A percentile compares a stretch with the other conserved stretches of the same genome.
phyloP scores from a whole-genome alignment of 768 basidiomycete species.

The Boletus rubescentipes region DNA sequence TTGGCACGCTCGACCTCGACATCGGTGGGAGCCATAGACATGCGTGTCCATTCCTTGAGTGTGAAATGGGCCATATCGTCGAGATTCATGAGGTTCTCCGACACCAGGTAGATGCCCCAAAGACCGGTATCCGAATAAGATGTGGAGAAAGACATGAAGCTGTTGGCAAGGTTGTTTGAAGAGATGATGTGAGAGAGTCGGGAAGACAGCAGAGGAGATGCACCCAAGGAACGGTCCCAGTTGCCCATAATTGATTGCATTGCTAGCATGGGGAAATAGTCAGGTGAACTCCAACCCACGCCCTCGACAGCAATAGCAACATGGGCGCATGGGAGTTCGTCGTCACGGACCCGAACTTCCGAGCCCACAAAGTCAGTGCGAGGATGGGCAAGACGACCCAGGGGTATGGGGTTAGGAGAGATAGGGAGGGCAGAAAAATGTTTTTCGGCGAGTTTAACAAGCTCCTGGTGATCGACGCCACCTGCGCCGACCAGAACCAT shows the following conservation, averaged over 20 bases:
- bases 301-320: slow-evolving; percentile 97
- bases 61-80: slow-evolving; percentile 95
- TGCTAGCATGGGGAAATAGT: slow-evolving; percentile 99
- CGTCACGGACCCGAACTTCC: slow-evolving; percentile 94
- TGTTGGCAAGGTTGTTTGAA: slow-evolving; percentile 94
- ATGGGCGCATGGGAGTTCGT: slow-evolving; percentile 84
- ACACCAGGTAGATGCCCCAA: slow-evolving; percentile 97
- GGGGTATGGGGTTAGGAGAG: slow-evolving; percentile 83
- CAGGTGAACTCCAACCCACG: slow-evolving; percentile 95
- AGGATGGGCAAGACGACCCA: slow-evolving; percentile 75
- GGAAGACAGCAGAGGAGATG: slow-evolving; percentile 85
- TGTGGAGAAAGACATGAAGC: slow-evolving; percentile 99
- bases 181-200: slow-evolving; percentile 90
- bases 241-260: slow-evolving; percentile 98
- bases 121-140: slow-evolving; percentile 98
- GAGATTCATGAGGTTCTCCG: slow-evolving; percentile 91
- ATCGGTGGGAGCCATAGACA: slow-evolving; percentile 82
- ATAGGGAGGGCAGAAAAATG: slow-evolving; percentile 89
- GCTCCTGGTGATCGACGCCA: slow-evolving; percentile 87
- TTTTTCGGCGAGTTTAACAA: slow-evolving; percentile 93
- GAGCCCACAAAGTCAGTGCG: slow-evolving; percentile 88
- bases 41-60: slow-evolving; percentile 91
- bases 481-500: slow-evolving; percentile 99
- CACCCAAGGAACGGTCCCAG: slow-evolving; percentile 97
- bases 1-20: slow-evolving; percentile 96